Conservation (phyloP, 2,329 filamentous ascomycete genomes). For the Fusarium kyushuense region DNA sequence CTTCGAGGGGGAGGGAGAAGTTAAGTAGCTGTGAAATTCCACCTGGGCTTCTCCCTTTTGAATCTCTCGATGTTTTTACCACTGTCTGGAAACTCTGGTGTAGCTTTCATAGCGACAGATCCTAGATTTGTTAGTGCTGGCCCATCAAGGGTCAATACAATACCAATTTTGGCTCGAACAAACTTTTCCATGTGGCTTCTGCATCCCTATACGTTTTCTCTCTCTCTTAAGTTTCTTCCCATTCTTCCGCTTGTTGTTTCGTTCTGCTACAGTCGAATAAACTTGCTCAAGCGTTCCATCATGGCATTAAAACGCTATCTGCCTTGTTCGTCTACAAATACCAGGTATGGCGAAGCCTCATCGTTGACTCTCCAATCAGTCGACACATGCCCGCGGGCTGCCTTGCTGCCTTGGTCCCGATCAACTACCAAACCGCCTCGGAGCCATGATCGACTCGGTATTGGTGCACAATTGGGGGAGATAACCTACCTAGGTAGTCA, state of each 20-base stretch:
- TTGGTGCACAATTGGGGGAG: not conserved
- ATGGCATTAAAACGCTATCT: not conserved
- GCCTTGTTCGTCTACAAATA: not conserved
- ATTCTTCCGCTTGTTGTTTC: not conserved
- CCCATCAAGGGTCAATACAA: not conserved
- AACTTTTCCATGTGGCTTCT: not conserved
- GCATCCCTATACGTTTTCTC: not conserved
- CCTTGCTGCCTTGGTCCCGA: not conserved
- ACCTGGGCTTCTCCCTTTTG: not conserved
- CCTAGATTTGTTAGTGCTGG: not conserved
- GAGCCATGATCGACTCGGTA: not conserved
- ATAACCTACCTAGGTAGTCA: not conserved
- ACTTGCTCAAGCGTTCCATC: not conserved
- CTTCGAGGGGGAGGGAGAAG: not conserved
- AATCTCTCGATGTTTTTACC: not conserved
- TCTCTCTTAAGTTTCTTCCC: not conserved
- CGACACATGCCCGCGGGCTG: not conserved
- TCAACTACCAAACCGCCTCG: not conserved
- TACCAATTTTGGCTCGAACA: not conserved
- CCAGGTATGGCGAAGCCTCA: not conserved
- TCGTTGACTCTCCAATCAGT: constrained; percentile 1
- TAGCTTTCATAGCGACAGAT: not conserved
- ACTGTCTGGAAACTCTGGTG: not conserved
- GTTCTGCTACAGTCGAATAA: not conserved
- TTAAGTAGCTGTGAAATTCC: constrained; percentile 2